These are phyloP conservation scores for Ochetophila trinervis DNA, from an alignment of 306 rosid genomes.

Conservation along the genomic window DNA sequence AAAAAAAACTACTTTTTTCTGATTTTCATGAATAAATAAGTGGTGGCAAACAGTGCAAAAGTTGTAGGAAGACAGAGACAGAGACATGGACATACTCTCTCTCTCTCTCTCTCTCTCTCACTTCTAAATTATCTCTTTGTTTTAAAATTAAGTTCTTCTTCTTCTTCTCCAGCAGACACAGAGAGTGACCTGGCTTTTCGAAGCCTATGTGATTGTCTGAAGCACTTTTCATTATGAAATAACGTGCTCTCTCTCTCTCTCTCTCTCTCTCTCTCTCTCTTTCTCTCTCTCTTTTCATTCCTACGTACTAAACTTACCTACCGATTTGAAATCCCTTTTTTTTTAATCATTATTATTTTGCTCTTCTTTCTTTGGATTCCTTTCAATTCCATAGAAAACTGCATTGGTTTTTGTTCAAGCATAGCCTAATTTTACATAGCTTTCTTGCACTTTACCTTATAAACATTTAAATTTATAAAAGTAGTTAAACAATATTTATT, in stretches of 20 bases:
- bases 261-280: slow-evolving; percentile 22
- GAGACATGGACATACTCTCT: background rate
- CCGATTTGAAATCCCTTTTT: slow-evolving; percentile 5
- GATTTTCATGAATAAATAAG: background rate
- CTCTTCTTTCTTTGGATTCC: slow-evolving; percentile 21
- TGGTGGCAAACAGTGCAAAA: slow-evolving; percentile 4
- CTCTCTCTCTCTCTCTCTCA: background rate
- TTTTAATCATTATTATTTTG: background rate
- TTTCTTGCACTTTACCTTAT: too few relatives aligned
- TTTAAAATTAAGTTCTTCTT: slow-evolving; percentile 9
- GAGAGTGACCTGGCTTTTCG: slow-evolving; percentile 7
- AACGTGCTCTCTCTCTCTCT: slow-evolving; percentile 34
- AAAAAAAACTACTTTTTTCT: background rate
- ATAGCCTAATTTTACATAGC: background rate
- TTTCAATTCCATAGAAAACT: slow-evolving; percentile 6
- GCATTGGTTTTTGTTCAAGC: slow-evolving; percentile 14
- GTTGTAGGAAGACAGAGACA: slow-evolving; percentile 24
- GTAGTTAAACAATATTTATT: too few relatives aligned
- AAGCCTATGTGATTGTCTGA: slow-evolving; percentile 17
- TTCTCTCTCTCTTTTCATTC: slow-evolving; percentile 14
- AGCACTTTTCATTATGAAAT: slow-evolving; percentile 38
- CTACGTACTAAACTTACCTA: slow-evolving; percentile 18
- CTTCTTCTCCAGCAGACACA: slow-evolving; percentile 8
- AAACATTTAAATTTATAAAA: too few relatives aligned
- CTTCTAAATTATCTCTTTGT: background rate